Evolutionary conservation across 106 monocot species (phyloP), one percentile per base, ranked within the genome.

Genomic region (Alisma plantagoaquatica): DNA sequence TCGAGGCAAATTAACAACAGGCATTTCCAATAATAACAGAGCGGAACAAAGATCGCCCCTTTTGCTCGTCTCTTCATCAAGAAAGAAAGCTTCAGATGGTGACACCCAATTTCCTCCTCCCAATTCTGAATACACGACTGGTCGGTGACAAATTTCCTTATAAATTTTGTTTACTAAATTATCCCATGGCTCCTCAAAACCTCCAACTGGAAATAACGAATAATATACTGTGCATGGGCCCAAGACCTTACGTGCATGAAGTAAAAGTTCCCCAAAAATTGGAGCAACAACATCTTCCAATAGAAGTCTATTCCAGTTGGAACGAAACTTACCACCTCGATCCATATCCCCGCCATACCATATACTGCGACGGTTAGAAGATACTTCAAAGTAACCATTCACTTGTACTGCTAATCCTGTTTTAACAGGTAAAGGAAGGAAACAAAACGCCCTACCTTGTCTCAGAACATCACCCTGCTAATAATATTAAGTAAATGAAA

Each of bases 281-380:
- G 89, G 89, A 67, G 98, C 85, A 26, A 82, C 65, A 44, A 81
- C 74, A 79, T 86, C 78, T 71, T 82, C 81, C 46, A 98, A 65
- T 47, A 98, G 63, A 69, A 90, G 75, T 66, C 49, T 78, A 61
- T 98, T 98, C 98, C 98, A 98, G 31, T 98, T 89, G 64, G 98
- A 98, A 38, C 90, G 84, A 66, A 85, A 75, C 66, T 89, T 98
- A 32, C 90, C 98, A 64, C 75, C 84, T 51, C 85, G 71, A 46
- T 98, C 90, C 98, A 98, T 85, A 61, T 98, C 88, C 53, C 68
- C 73, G 17, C 98, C 98, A 85, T 79, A 88, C 98, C 98, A 98
- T 63, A 98, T 82, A 50, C 66, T 80, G 21, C 89, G 98, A 15
- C 98, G 66, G 63, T 98, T 98, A n/a, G 98, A 89, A 5, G 90